These are phyloP conservation scores for Raphanus hybrid DNA, from an alignment of 441 rosid species.

Conservation along the genomic window DNA sequence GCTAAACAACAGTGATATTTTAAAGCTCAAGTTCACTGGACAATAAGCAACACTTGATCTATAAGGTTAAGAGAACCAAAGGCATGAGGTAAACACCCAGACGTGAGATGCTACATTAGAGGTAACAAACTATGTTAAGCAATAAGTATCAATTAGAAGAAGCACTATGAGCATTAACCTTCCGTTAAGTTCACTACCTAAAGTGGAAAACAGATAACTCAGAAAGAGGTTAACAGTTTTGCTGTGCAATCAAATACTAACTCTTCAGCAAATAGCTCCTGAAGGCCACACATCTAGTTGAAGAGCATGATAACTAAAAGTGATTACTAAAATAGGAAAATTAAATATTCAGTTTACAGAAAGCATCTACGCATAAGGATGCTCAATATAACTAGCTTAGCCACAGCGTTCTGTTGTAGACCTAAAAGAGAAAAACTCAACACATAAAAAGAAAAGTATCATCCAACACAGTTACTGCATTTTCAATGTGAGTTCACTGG, in stretches of 20 bases:
- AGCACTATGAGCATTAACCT: constrained; percentile 1
- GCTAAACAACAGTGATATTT: background rate
- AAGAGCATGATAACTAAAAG: background rate
- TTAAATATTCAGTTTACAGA: background rate
- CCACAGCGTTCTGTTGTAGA: constrained; percentile 5
- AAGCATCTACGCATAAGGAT: background rate
- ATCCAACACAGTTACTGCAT: background rate
- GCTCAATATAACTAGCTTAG: background rate
- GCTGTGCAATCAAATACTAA: background rate
- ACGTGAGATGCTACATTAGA: background rate
- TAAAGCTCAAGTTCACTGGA: background rate
- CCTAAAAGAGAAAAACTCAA: background rate
- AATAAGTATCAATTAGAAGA: background rate
- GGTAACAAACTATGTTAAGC: background rate
- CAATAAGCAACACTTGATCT: background rate
- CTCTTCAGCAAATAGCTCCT: background rate
- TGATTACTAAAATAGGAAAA: background rate
- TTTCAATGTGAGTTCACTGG: background rate
- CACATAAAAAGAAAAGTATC: background rate
- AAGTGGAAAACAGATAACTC: background rate
- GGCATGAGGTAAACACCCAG: background rate
- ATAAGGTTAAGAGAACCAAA: background rate
- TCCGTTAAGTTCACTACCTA: background rate
- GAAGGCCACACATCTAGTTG: background rate
- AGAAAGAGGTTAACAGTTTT: background rate